Evolutionary conservation across 441 rosid species (phyloP).

Genomic region (Populus hybrid): DNA sequence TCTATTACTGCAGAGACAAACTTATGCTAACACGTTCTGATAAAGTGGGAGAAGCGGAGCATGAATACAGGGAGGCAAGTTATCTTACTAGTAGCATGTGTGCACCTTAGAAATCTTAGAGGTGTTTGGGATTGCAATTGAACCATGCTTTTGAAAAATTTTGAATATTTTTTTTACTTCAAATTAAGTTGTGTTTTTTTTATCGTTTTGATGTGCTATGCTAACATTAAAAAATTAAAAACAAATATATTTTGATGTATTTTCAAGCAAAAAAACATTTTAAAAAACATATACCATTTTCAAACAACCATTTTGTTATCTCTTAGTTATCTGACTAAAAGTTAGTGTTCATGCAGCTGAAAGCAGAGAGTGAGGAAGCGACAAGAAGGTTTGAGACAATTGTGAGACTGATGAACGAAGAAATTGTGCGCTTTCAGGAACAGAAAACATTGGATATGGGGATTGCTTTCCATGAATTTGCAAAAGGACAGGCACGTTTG

Average conservation of each 20-base stretch:
- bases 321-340: conserved; percentile 5
- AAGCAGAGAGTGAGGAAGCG: conserved; percentile 83
- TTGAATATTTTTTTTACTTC: too few relatives aligned
- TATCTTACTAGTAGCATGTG: not conserved
- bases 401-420: conserved; percentile 77
- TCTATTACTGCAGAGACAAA: conserved; percentile 61
- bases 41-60: conserved; percentile 86
- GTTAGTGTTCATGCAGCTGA: conserved; percentile 54
- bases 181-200: too few relatives aligned
- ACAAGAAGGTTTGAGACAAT: conserved; percentile 69
- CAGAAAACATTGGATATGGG: conserved; percentile 91
- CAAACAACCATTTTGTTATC: not conserved
- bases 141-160: too few relatives aligned
- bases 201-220: too few relatives aligned
- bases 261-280: too few relatives aligned
- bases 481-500: conserved; percentile 88
- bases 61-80: conserved; percentile 78
- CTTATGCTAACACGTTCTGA: conserved; percentile 90
- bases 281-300: too few relatives aligned
- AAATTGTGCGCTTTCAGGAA: conserved; percentile 90
- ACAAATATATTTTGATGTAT: too few relatives aligned
- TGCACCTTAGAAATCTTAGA: not conserved
- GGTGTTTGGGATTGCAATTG: too few relatives aligned
- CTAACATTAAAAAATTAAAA: too few relatives aligned
- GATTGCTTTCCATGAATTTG: conserved; percentile 88